These are phyloP conservation scores for Chimonanthus salicifolius DNA, from an alignment of 164 flowering plant genomes.

Conservation along the genomic window DNA sequence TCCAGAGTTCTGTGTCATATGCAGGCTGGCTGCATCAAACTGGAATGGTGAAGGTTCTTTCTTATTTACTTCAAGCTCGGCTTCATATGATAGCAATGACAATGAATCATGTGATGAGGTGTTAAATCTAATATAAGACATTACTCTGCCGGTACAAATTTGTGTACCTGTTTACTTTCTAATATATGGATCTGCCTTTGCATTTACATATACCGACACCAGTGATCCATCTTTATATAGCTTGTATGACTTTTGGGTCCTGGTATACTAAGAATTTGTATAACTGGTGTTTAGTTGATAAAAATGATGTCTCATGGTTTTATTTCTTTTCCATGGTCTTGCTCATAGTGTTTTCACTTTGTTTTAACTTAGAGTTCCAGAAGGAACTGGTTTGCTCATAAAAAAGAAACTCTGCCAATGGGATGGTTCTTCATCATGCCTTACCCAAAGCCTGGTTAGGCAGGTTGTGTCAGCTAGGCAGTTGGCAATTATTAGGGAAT, in stretches of 20 bases:
- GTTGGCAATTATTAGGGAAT: too few relatives aligned
- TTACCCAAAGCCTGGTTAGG: too few relatives aligned
- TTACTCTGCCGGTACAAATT: constrained; percentile 2
- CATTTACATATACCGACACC: background rate
- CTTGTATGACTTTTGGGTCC: background rate
- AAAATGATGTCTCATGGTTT: background rate
- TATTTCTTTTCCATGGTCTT: background rate
- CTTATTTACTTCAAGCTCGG: constrained; percentile 89
- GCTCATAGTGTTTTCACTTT: background rate
- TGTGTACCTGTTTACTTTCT: background rate
- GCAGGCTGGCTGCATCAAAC: constrained; percentile 70
- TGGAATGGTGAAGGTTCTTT: constrained; percentile 93
- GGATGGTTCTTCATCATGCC: too few relatives aligned
- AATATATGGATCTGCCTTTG: background rate
- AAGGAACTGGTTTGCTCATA: background rate
- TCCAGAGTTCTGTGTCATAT: background rate
- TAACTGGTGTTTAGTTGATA: background rate
- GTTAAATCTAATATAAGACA: constrained; percentile 14
- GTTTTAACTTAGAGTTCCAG: too few relatives aligned
- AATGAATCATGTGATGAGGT: constrained; percentile 93
- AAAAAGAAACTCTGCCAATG: too few relatives aligned
- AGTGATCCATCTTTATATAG: background rate
- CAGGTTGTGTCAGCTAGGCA: too few relatives aligned
- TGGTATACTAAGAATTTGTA: background rate
- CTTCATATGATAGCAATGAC: constrained; percentile 78